These are phyloP conservation scores for Leccinum fuscescens DNA, from an alignment of 1,284 basidiomycete genomes.

Conservation along the genomic window DNA sequence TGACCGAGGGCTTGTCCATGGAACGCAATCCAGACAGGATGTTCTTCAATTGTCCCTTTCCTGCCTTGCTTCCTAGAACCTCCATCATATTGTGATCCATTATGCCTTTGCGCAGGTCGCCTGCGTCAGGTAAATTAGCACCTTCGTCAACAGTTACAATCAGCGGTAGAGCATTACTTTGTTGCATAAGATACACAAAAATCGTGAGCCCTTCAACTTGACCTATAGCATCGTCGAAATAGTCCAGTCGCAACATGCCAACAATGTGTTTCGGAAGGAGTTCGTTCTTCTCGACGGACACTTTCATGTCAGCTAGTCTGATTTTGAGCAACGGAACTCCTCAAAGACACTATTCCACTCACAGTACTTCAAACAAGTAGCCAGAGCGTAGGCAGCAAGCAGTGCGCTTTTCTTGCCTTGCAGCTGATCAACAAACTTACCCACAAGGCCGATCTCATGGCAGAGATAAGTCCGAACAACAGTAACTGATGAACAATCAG, in stretches of 20 bases:
- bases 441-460: background rate
- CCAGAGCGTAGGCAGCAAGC: too few species aligned
- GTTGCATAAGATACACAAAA: constrained; percentile 11
- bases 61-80: too few species aligned
- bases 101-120: constrained; percentile 13
- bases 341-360: too few species aligned
- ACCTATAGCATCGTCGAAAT: constrained; percentile 17
- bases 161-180: constrained; percentile 8
- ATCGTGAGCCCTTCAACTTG: constrained; percentile 12
- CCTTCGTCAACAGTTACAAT: too few species aligned
- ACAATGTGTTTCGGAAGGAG: constrained; percentile 10
- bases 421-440: too few species aligned
- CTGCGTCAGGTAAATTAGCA: constrained; percentile 9
- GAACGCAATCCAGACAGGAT: too few species aligned
- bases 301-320: constrained; percentile 17
- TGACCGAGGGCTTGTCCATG: too few species aligned
- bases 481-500: background rate
- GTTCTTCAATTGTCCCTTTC: too few species aligned
- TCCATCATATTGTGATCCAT: background rate
- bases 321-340: too few species aligned
- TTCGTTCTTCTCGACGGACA: background rate
- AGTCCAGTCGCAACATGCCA: constrained; percentile 11
- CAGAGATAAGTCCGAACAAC: constrained; percentile 4
- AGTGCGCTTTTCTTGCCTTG: too few species aligned
- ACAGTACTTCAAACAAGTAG: too few species aligned